Percentiles rank a stretch among this genome's conserved stretches.
Conservation (phyloP, 345 rosid genomes). For the Draba incana region DNA sequence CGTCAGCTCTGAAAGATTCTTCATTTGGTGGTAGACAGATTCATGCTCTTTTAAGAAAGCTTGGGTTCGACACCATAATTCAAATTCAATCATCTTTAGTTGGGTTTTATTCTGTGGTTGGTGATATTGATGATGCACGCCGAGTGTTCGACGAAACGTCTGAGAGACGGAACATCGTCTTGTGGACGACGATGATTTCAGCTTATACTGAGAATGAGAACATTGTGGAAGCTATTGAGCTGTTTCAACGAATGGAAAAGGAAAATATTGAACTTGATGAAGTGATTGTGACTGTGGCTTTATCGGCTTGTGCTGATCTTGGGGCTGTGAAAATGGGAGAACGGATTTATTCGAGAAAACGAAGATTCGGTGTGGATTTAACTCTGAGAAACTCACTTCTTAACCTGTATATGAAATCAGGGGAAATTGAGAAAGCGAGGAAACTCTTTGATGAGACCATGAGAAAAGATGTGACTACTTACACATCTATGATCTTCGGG, state of each 20-base stretch:
- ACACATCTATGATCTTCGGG: slow-evolving; percentile 49
- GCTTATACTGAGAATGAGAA: slow-evolving; percentile 41
- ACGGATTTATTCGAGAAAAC: slow-evolving; percentile 33
- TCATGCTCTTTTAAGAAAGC: slow-evolving; percentile 39
- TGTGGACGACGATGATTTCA: slow-evolving; percentile 46
- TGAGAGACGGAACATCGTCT: slow-evolving; percentile 15
- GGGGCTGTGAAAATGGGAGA: slow-evolving; percentile 49
- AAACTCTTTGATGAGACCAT: slow-evolving; percentile 37
- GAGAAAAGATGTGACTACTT: slow-evolving; percentile 47
- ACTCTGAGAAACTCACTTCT: slow-evolving; percentile 43
- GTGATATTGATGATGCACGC: slow-evolving; percentile 41
- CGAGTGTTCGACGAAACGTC: slow-evolving; percentile 45
- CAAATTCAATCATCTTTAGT: slow-evolving; percentile 40
- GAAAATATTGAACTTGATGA: slow-evolving; percentile 42
- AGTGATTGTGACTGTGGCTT: slow-evolving; percentile 43
- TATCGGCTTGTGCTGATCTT: slow-evolving; percentile 52
- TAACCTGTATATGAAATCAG: slow-evolving; percentile 50
- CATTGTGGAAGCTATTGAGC: slow-evolving; percentile 32
- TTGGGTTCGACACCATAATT: slow-evolving; percentile 39
- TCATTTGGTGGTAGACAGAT: slow-evolving; percentile 41
- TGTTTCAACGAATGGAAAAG: slow-evolving; percentile 42
- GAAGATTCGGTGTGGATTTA: slow-evolving; percentile 33
- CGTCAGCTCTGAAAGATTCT: slow-evolving; percentile 28
- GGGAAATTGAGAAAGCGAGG: slow-evolving; percentile 44
- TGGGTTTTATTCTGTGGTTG: slow-evolving; percentile 2